Conservation (phyloP, 495 filamentous ascomycete genomes). For the Articulospora tetracladia region DNA sequence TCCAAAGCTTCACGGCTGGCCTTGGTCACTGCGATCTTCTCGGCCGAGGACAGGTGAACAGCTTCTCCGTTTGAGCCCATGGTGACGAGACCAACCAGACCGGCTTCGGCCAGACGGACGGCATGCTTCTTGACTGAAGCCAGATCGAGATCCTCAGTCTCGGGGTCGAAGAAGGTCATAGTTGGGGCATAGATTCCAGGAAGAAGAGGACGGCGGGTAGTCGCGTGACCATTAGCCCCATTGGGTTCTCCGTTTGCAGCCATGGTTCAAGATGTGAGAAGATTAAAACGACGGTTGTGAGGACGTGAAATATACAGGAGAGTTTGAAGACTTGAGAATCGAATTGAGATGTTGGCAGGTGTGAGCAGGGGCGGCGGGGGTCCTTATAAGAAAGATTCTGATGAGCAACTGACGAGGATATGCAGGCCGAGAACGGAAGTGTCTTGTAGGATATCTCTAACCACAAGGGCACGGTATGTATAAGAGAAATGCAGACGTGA, state of each 20-base stretch:
- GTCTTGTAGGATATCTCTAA: not conserved
- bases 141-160: slow-evolving; percentile 80
- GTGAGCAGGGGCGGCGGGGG: not conserved
- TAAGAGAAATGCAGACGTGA: slow-evolving; percentile 10
- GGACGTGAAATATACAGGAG: not conserved
- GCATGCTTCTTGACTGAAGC: slow-evolving; percentile 74
- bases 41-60: slow-evolving; percentile 71
- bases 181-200: slow-evolving; percentile 87
- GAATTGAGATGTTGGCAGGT: not conserved
- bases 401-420: not conserved
- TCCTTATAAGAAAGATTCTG: slow-evolving; percentile 1
- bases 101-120: slow-evolving; percentile 74
- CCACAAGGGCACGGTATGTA: slow-evolving; percentile 13
- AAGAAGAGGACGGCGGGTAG: slow-evolving; percentile 59
- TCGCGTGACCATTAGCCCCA: slow-evolving; percentile 33
- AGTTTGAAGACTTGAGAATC: not conserved
- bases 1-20: slow-evolving; percentile 82
- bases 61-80: slow-evolving; percentile 93
- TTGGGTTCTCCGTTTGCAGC: slow-evolving; percentile 32
- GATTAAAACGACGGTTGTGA: slow-evolving; percentile 6
- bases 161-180: slow-evolving; percentile 83
- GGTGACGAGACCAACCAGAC: slow-evolving; percentile 77
- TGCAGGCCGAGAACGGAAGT: slow-evolving; percentile 20
- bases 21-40: slow-evolving; percentile 70
- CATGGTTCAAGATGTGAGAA: slow-evolving; percentile 23